These are phyloP conservation scores for Mucor mucedo DNA, from an alignment of 371 early-diverging fungal species.

Conservation along the genomic window DNA sequence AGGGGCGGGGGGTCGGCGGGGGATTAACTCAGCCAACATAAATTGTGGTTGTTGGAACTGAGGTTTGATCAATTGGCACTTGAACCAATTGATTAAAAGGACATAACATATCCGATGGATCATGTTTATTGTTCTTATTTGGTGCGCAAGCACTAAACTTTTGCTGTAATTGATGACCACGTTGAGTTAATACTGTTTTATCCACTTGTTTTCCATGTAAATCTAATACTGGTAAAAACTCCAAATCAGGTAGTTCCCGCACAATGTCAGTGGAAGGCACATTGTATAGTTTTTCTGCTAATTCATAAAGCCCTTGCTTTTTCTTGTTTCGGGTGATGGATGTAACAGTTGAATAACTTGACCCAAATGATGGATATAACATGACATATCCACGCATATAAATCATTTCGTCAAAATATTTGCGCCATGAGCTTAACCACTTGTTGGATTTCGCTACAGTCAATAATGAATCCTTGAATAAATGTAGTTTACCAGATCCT, in stretches of 20 bases:
- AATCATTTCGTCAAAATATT: slow-evolving; percentile 66
- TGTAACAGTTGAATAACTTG: slow-evolving; percentile 31
- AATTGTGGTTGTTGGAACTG: not conserved
- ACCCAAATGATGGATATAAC: slow-evolving; percentile 59
- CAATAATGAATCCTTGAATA: slow-evolving; percentile 14
- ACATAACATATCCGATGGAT: slow-evolving; percentile 57
- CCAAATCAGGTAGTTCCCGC: slow-evolving; percentile 48
- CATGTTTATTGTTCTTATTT: slow-evolving; percentile 24
- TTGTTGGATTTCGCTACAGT: slow-evolving; percentile 47
- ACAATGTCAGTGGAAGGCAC: slow-evolving; percentile 56
- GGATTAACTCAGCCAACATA: not conserved
- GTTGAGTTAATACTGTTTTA: slow-evolving; percentile 36
- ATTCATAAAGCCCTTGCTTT: slow-evolving; percentile 20
- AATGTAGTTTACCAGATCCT: slow-evolving; percentile 7
- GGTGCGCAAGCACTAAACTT: slow-evolving; percentile 58
- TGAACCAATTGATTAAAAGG: slow-evolving; percentile 33
- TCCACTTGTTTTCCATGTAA: slow-evolving; percentile 52
- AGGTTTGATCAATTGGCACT: slow-evolving; percentile 10
- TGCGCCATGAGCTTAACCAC: slow-evolving; percentile 67
- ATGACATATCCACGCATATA: slow-evolving; percentile 67
- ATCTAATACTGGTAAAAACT: slow-evolving; percentile 54
- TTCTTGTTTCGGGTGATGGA: slow-evolving; percentile 52
- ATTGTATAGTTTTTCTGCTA: slow-evolving; percentile 30
- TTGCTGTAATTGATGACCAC: slow-evolving; percentile 51
- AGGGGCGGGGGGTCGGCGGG: not conserved